Evolutionary conservation across 805 yeast genomes (phyloP).

Genomic region (Yarrowia sp.): DNA sequence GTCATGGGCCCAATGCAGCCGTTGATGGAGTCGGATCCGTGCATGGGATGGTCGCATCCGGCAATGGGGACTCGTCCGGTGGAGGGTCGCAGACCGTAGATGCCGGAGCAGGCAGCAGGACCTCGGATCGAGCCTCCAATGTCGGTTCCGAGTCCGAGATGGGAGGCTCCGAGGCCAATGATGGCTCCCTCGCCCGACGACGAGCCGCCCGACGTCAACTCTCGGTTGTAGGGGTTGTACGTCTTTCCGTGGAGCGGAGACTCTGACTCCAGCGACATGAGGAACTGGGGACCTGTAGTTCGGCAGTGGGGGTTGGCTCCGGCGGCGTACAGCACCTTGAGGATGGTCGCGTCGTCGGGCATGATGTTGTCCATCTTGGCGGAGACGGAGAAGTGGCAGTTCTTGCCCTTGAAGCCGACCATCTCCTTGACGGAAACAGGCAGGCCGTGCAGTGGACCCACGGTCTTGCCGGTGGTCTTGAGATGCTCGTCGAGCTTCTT

Average conservation of each 20-base stretch:
- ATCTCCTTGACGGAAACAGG: conserved; percentile 49
- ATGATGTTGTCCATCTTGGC: conserved; percentile 7
- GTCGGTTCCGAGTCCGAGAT: conserved; percentile 52
- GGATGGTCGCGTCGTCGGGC: conserved; percentile 28
- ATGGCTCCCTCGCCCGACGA: conserved; percentile 57
- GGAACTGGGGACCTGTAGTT: conserved; percentile 57
- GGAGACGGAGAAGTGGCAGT: conserved; percentile 13
- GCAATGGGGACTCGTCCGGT: conserved; percentile 43
- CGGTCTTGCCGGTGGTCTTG: conserved; percentile 45
- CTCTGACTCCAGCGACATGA: conserved; percentile 53
- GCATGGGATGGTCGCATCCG: conserved; percentile 51
- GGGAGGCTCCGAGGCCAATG: conserved; percentile 46
- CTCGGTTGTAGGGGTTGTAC: conserved; percentile 46
- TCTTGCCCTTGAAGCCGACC: conserved; percentile 25
- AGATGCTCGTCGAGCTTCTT: conserved; percentile 52
- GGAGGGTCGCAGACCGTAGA: conserved; percentile 48
- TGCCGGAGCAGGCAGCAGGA: conserved; percentile 47
- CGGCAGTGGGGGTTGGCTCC: conserved; percentile 66
- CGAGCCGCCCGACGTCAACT: conserved; percentile 51
- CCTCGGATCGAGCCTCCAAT: conserved; percentile 53
- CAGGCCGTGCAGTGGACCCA: conserved; percentile 65
- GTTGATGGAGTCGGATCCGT: conserved; percentile 62
- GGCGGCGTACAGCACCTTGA: conserved; percentile 33
- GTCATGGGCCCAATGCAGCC: conserved; percentile 69
- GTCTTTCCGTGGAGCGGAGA: conserved; percentile 50